Evolutionary conservation across 139 green algal genomes (phyloP).

Genomic region (Klebsormidium nitens): DNA sequence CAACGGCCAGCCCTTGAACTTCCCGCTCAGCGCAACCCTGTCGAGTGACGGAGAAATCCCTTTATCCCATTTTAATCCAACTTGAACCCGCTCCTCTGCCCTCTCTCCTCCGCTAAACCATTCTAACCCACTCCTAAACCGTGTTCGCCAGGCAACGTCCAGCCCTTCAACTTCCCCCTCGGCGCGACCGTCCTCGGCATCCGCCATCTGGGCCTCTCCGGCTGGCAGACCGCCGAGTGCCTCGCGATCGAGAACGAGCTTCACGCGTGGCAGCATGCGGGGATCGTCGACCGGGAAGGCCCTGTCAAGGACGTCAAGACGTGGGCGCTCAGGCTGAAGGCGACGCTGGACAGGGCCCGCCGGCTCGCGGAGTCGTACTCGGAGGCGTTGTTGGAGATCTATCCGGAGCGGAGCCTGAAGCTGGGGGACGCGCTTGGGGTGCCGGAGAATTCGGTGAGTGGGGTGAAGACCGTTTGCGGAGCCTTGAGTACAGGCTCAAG

Average conservation of each 20-base stretch:
- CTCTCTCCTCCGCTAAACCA: no score
- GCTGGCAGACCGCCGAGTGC: conserved; percentile 68
- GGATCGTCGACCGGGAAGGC: not conserved
- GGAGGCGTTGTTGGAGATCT: conserved; percentile 26
- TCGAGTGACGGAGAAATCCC: conserved; percentile 49
- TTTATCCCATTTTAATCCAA: no score
- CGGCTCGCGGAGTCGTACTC: conserved; percentile 71
- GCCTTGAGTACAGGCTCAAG: no score
- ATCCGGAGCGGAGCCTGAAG: not conserved
- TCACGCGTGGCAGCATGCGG: conserved; percentile 63
- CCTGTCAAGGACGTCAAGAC: not conserved
- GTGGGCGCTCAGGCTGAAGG: conserved; percentile 59
- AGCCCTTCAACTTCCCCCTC: conserved; percentile 45
- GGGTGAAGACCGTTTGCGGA: no score
- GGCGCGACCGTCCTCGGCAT: conserved; percentile 68
- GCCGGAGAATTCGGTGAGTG: conserved; percentile 42
- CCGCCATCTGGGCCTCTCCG: conserved; percentile 74
- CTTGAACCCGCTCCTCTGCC: no score
- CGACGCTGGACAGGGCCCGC: conserved; percentile 71
- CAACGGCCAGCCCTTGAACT: conserved; percentile 38
- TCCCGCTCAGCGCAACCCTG: conserved; percentile 61
- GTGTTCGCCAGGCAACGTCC: conserved; percentile 50
- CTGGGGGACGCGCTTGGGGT: conserved; percentile 75
- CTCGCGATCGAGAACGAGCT: conserved; percentile 84
- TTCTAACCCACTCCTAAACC: no score